These are phyloP conservation scores for Apostasia ramifera DNA, from an alignment of 106 monocot species.

Conservation along the genomic window DNA sequence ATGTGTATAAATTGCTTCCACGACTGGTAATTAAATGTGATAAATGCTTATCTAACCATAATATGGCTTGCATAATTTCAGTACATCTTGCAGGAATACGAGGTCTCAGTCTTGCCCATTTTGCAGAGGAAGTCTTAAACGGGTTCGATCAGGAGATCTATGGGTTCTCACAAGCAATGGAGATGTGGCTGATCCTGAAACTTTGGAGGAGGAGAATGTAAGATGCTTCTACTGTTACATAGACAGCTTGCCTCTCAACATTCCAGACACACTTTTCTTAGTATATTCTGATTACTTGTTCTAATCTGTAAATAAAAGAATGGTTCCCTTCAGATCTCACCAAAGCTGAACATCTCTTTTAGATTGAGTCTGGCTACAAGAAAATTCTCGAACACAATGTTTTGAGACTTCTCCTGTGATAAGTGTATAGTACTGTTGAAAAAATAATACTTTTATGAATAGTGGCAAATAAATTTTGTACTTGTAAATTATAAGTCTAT, in stretches of 20 bases:
- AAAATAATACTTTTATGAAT: background rate
- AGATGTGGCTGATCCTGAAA: conserved; percentile 58
- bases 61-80: background rate
- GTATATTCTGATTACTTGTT: conserved; percentile 83
- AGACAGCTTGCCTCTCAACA: conserved; percentile 66
- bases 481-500: too few species aligned
- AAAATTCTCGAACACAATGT: background rate
- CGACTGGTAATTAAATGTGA: conserved; percentile 51
- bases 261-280: conserved; percentile 84
- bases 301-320: conserved; percentile 14
- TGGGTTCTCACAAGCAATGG: conserved; percentile 70
- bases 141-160: conserved; percentile 76
- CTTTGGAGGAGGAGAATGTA: conserved; percentile 67
- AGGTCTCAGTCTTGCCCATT: conserved; percentile 83
- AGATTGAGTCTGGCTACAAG: conserved; percentile 34
- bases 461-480: conserved; percentile 11
- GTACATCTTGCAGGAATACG: conserved; percentile 39
- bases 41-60: background rate
- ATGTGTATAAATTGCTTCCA: conserved; percentile 95
- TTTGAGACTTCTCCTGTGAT: background rate
- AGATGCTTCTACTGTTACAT: conserved; percentile 59
- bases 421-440: conserved; percentile 5
- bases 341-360: conserved; percentile 40
- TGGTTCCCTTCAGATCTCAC: conserved; percentile 6
- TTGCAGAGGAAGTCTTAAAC: conserved; percentile 77